Conservation (phyloP, 768 basidiomycete species). For the Butyriboletus loyo region DNA sequence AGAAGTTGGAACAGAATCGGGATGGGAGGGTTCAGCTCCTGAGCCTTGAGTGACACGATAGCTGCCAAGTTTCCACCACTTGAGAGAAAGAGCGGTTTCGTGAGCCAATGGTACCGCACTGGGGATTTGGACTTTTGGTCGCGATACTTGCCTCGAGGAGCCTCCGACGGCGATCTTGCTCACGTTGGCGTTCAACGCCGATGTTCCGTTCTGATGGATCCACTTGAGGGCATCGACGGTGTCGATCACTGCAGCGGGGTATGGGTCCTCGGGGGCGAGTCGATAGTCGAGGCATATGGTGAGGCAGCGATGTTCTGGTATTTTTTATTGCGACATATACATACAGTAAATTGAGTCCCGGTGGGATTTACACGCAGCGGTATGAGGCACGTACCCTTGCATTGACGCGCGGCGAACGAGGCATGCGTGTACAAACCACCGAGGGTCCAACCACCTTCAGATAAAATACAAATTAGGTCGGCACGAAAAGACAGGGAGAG, state of each 20-base stretch:
- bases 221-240: conserved; percentile 65
- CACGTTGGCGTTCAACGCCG: conserved; percentile 46
- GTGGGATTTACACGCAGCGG: background rate
- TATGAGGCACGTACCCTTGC: conserved; percentile 16
- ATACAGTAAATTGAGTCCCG: too few species aligned
- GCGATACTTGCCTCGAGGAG: conserved; percentile 52
- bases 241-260: conserved; percentile 70
- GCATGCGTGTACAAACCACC: conserved; percentile 59
- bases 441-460: conserved; percentile 71
- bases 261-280: conserved; percentile 66
- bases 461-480: conserved; percentile 17
- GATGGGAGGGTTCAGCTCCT: conserved; percentile 44
- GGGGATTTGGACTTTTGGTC: background rate
- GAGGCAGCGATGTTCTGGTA: conserved; percentile 55
- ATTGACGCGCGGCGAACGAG: conserved; percentile 44
- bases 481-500: background rate
- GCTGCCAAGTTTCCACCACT: conserved; percentile 74
- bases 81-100: background rate
- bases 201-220: conserved; percentile 48
- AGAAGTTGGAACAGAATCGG: conserved; percentile 64
- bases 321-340: background rate
- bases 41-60: conserved; percentile 61
- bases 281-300: conserved; percentile 70
- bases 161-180: conserved; percentile 66
- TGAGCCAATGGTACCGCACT: background rate